A percentile compares a stretch with the other conserved stretches of the same genome.
phyloP scores from a whole-genome alignment of 192 early-diverging fungal species.

The Linnemannia zychae region DNA sequence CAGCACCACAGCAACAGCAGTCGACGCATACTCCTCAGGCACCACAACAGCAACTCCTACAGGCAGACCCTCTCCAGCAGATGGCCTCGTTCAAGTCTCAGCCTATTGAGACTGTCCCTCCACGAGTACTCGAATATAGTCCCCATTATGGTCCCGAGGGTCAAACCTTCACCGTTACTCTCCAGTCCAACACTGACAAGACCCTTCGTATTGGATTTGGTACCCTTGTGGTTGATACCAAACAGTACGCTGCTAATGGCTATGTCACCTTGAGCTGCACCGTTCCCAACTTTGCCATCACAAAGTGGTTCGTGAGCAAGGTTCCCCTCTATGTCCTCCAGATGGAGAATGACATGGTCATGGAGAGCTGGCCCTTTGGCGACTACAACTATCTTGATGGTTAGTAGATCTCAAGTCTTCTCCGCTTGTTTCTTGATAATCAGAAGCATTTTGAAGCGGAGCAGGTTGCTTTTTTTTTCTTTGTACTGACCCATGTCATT shows the following conservation, averaged over 20 bases:
- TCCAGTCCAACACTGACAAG: conserved; percentile 49
- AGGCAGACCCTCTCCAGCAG: conserved; percentile 8
- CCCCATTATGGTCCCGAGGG: conserved; percentile 58
- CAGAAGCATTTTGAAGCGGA: not conserved
- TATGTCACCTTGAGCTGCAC: conserved; percentile 58
- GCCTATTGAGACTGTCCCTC: conserved; percentile 14
- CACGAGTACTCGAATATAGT: conserved; percentile 58
- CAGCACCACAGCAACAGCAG: conserved; percentile 9
- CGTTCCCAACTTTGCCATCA: conserved; percentile 60
- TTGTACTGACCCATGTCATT: not conserved
- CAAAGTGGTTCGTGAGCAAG: conserved; percentile 51
- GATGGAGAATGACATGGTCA: conserved; percentile 59
- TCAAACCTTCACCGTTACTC: conserved; percentile 54
- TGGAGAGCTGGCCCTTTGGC: conserved; percentile 60
- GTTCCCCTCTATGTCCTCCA: conserved; percentile 64
- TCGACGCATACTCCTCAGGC: conserved; percentile 2
- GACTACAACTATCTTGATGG: conserved; percentile 59
- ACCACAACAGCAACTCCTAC: conserved; percentile 9
- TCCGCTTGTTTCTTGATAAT: not conserved
- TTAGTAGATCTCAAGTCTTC: not conserved
- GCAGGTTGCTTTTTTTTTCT: not conserved
- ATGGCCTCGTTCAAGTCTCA: conserved; percentile 15
- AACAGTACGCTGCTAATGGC: conserved; percentile 59
- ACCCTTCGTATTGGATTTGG: conserved; percentile 63
- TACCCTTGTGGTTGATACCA: conserved; percentile 62